Base-by-base conservation (phyloP, 495 filamentous ascomycete species). In the Penicillium salamii region DNA sequence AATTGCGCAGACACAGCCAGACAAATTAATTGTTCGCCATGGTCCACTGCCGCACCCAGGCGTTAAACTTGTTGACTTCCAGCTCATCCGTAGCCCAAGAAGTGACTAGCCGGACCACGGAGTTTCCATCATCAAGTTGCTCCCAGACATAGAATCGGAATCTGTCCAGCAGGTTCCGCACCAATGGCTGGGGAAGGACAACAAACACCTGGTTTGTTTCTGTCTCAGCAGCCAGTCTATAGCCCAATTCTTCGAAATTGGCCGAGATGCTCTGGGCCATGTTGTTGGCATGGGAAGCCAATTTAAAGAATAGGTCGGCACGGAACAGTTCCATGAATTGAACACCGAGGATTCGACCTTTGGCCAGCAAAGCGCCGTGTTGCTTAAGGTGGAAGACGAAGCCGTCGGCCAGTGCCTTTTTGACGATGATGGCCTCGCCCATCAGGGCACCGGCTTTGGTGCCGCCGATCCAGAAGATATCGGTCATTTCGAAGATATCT, bases 381-480 rank as follows among this genome's bases (percentile, higher is more conserved):
- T 73, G 72, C 42, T 75, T 75, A 49, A 75, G 55, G 42, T 75
- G 65, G 50, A 73, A 70, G 13, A 62, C 61, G 34, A 75, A 75
- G 19, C 64, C 72, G 15, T 74, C 70, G 0, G 65, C 62, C 2
- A 75, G 42, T 3, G 41, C 28, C 32, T 62, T 64, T 40, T 61
- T 61, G 20, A 75, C 65, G 7, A 75, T 67, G 32, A 75, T 70
- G 0, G 69, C 72, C 43, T 75, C 72, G 7, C 72, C 72, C 33
- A 75, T 57, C 19, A 75, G 42, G 0, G 70, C 70, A 13, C 72
- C 72, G 34, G 65, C 65, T 50, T 75, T 75, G 18, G 72, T 75
- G 0, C 72, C 72, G 11, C 72, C 72, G 24, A 75, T 68, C 72
- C 72, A 75, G 54, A 75, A 75, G 9, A 75, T 70, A 50, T 75